Percentiles rank a stretch among this genome's conserved stretches.
phyloP scores from a whole-genome alignment of 352 stramenopile genomes.

The Phytophthora agathidicida region DNA sequence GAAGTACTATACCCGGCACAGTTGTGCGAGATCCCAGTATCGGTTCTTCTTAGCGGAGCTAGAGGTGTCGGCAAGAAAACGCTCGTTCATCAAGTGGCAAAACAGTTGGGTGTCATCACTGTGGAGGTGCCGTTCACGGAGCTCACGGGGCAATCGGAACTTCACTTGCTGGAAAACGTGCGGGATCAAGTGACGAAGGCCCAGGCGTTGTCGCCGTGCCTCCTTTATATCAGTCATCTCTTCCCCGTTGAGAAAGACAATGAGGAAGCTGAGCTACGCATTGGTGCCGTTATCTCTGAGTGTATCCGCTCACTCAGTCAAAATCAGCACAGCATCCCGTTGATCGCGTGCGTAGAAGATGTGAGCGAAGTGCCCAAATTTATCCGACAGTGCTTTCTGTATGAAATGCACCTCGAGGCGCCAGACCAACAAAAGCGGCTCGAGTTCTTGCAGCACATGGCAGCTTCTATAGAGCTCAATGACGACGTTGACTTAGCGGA shows the following conservation, averaged over 20 bases:
- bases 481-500: conserved; percentile 59
- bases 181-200: conserved; percentile 73
- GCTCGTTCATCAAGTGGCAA: conserved; percentile 72
- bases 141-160: conserved; percentile 69
- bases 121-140: conserved; percentile 84
- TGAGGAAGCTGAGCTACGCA: conserved; percentile 70
- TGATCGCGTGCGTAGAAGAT: conserved; percentile 84
- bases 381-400: conserved; percentile 82
- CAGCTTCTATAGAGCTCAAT: conserved; percentile 40
- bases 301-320: conserved; percentile 68
- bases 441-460: conserved; percentile 59
- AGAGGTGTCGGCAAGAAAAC: conserved; percentile 75
- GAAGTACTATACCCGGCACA: conserved; percentile 74
- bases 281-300: conserved; percentile 67
- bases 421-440: conserved; percentile 61
- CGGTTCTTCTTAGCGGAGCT: conserved; percentile 69
- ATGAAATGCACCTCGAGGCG: conserved; percentile 72
- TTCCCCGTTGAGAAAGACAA: conserved; percentile 83
- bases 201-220: conserved; percentile 63
- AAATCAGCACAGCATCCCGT: conserved; percentile 55
- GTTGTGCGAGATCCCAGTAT: conserved; percentile 72
- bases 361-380: conserved; percentile 80
- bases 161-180: conserved; percentile 80
- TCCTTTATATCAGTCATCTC: conserved; percentile 85
- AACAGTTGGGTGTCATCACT: conserved; percentile 67